Percentiles rank a stretch among this genome's conserved stretches.
These are phyloP conservation scores for Cairneyella variabilis DNA, from an alignment of 495 filamentous ascomycete genomes.

Conservation along the genomic window DNA sequence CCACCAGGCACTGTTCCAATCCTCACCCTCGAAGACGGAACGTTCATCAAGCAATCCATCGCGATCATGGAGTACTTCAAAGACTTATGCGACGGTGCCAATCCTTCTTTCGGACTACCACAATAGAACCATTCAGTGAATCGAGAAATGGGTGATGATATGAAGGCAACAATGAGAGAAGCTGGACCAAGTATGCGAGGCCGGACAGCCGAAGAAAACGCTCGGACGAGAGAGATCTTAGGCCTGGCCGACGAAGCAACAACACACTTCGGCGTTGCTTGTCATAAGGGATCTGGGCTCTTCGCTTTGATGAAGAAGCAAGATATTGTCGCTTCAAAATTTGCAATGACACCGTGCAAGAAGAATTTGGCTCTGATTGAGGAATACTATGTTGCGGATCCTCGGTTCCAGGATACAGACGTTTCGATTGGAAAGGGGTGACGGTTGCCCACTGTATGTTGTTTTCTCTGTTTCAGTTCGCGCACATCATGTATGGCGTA, in stretches of 20 bases:
- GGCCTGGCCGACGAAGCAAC: conserved; percentile 12
- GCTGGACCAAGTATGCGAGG: conserved; percentile 17
- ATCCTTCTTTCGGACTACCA: not conserved
- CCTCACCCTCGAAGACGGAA: conserved; percentile 20
- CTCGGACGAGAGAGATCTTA: conserved; percentile 13
- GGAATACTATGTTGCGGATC: conserved; percentile 13
- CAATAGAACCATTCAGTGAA: not conserved
- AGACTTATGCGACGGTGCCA: conserved; percentile 19
- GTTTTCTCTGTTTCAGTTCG: too few species aligned
- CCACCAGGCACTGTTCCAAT: conserved; percentile 17
- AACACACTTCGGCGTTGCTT: conserved; percentile 8
- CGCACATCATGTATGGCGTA: too few species aligned
- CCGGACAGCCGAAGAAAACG: not conserved
- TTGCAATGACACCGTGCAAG: too few species aligned
- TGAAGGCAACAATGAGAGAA: not conserved
- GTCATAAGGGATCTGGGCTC: conserved; percentile 14
- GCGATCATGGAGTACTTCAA: conserved; percentile 27
- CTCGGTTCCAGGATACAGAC: too few species aligned
- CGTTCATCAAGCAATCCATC: conserved; percentile 19
- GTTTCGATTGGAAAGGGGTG: too few species aligned
- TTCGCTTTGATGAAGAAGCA: not conserved
- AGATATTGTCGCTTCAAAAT: not conserved
- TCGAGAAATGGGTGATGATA: not conserved
- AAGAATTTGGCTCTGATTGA: conserved; percentile 15
- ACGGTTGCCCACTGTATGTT: too few species aligned